Evolutionary conservation across 139 green algal species (phyloP), one percentile per base, ranked within the genome.

Genomic region (Chlorella sp.): DNA sequence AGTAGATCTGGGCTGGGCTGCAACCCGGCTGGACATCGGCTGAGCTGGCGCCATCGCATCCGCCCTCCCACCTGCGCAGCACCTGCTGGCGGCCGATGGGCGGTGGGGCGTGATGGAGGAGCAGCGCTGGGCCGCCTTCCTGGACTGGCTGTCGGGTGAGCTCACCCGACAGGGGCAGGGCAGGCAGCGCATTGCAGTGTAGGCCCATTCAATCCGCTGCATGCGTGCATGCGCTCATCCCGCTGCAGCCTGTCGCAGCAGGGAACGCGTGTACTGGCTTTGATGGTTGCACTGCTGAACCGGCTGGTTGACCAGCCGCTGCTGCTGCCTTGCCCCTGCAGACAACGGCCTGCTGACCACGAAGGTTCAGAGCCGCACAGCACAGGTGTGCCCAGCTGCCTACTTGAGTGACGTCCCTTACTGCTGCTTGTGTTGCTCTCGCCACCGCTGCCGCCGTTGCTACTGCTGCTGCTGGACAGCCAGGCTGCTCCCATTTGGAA

Each of bases 121-220:
- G 57, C 26, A 74, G 20, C 82, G 87, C 30, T 97, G 93, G 92
- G 85, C 92, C 15, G 44, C 26, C 1, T 98, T 97, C 87, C 75
- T 97, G 56, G 92, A 96, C 81, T 98, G 92, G 92, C 88, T 98
- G 71, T 82, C 76, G 28, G 60, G 76, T 82, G 76, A 28, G 76
- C n/a, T n/a, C n/a, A n/a, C n/a, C n/a, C n/a, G n/a, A n/a, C 1
- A 21, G 4, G 26, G 60, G 55, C 41, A 28, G 25, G 72, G 36
- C 12, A 17, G 12, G 69, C 30, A 34, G 6, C 26, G 6, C 36
- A 30, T 26, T 21, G n/a, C n/a, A n/a, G n/a, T n/a, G n/a, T n/a
- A n/a, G n/a, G n/a, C n/a, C n/a, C n/a, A n/a, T n/a, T n/a, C n/a
- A n/a, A n/a, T n/a, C n/a, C n/a, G n/a, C n/a, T n/a, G n/a, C n/a